phyloP scores from a whole-genome alignment of 2,329 filamentous ascomycete species.

The Alternaria ethzedia region DNA sequence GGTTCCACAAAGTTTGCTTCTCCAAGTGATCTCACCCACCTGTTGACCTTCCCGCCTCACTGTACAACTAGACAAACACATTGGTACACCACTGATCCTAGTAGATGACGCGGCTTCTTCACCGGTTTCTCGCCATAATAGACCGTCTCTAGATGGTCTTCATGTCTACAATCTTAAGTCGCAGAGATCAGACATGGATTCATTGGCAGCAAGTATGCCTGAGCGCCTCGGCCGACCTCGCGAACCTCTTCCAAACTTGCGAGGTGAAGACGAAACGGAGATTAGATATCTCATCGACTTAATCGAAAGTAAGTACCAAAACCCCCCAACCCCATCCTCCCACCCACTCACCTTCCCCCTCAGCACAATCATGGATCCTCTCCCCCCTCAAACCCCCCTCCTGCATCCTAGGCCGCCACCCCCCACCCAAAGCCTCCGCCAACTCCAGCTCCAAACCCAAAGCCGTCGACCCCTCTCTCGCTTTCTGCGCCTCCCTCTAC shows the following conservation, averaged over 20 bases:
- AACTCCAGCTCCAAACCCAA: background rate
- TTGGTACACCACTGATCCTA: background rate
- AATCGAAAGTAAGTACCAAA: slow-evolving; percentile 23
- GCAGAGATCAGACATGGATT: background rate
- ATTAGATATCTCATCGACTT: slow-evolving; percentile 14
- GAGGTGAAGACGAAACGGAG: slow-evolving; percentile 30
- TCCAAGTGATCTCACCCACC: background rate
- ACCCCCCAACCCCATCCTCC: background rate
- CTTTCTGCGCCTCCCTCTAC: slow-evolving; percentile 24
- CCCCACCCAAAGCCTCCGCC: slow-evolving; percentile 2
- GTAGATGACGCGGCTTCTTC: background rate
- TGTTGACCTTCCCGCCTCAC: background rate
- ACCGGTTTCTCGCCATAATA: slow-evolving; percentile 1
- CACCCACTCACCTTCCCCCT: background rate
- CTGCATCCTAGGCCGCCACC: slow-evolving; percentile 22
- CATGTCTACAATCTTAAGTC: background rate
- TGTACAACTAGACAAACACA: background rate
- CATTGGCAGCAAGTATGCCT: background rate
- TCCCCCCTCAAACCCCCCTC: slow-evolving; percentile 13
- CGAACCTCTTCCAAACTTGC: slow-evolving; percentile 16
- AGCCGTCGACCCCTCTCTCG: background rate
- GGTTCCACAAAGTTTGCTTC: background rate
- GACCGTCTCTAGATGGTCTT: background rate
- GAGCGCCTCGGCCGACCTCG: background rate
- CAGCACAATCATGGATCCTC: slow-evolving; percentile 18